phyloP scores from a whole-genome alignment of 2,329 filamentous ascomycete genomes.

The Leptographium procerum region DNA sequence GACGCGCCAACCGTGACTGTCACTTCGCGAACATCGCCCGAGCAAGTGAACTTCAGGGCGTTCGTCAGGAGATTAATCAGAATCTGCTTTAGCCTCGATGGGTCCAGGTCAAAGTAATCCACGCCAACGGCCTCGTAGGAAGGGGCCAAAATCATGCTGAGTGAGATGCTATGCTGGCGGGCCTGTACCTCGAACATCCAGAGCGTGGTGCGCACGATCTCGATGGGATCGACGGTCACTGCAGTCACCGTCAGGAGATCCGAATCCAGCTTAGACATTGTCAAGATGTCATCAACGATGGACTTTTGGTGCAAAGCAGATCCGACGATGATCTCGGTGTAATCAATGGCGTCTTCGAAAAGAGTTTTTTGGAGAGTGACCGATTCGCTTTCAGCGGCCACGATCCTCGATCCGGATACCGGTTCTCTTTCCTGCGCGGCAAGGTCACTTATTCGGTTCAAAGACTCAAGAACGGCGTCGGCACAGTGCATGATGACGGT shows the following conservation, averaged over 20 bases:
- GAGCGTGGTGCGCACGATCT: conserved; percentile 53
- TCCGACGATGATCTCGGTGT: conserved; percentile 64
- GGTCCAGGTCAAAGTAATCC: conserved; percentile 59
- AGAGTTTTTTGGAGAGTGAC: conserved; percentile 26
- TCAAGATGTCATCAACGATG: conserved; percentile 66
- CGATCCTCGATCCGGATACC: not conserved
- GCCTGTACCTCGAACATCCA: conserved; percentile 74
- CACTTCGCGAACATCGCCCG: conserved; percentile 45
- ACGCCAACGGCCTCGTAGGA: conserved; percentile 45
- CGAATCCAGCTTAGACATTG: conserved; percentile 65
- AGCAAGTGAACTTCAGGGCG: conserved; percentile 70
- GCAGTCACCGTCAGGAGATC: conserved; percentile 63
- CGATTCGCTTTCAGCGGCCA: conserved; percentile 6
- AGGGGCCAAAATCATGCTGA: conserved; percentile 51
- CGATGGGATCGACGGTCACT: conserved; percentile 54
- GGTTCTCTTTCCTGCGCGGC: not conserved
- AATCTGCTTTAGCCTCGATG: conserved; percentile 64
- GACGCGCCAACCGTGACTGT: conserved; percentile 35
- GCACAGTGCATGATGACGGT: conserved; percentile 64
- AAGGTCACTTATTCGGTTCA: conserved; percentile 29
- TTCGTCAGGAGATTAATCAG: conserved; percentile 74
- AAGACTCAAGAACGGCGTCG: conserved; percentile 51
- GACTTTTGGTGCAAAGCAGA: conserved; percentile 73
- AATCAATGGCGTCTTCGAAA: conserved; percentile 53
- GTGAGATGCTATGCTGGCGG: conserved; percentile 54